Conservation (phyloP, 208 protist species). For the Phytomonas serpens region DNA sequence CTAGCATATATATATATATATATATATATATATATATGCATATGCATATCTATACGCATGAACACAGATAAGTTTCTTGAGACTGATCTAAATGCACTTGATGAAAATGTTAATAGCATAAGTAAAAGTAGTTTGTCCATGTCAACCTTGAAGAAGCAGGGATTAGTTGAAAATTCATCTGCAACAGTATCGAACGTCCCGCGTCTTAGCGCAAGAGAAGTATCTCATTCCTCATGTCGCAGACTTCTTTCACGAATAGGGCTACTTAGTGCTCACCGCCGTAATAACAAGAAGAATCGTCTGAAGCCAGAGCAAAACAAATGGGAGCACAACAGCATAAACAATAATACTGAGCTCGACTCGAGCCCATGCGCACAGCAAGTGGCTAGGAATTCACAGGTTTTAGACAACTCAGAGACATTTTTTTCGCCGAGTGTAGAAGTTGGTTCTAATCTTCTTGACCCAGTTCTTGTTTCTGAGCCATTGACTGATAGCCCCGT, state of each 20-base stretch:
- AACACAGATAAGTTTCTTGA: not conserved
- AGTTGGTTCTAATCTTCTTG: not conserved
- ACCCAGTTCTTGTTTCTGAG: not conserved
- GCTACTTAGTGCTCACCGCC: not conserved
- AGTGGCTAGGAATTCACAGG: not conserved
- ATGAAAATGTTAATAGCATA: not conserved
- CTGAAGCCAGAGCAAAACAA: not conserved
- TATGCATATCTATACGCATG: not conserved
- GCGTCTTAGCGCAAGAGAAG: not conserved
- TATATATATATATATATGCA: not conserved
- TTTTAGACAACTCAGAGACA: not conserved
- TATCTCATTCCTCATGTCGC: not conserved
- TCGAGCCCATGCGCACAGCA: not conserved
- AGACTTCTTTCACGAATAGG: not conserved
- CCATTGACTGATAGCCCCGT: not conserved
- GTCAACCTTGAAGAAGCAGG: not conserved
- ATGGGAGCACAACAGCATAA: not conserved
- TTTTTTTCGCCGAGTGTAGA: constrained; percentile 1
- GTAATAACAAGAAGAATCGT: not conserved
- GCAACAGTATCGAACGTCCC: not conserved
- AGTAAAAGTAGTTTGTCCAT: not conserved
- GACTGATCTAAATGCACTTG: not conserved
- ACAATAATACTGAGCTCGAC: not conserved
- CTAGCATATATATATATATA: not conserved
- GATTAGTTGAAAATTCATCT: not conserved